These are phyloP conservation scores for Stereum hirsutum DNA, from an alignment of 1,284 basidiomycete species.

Conservation along the genomic window DNA sequence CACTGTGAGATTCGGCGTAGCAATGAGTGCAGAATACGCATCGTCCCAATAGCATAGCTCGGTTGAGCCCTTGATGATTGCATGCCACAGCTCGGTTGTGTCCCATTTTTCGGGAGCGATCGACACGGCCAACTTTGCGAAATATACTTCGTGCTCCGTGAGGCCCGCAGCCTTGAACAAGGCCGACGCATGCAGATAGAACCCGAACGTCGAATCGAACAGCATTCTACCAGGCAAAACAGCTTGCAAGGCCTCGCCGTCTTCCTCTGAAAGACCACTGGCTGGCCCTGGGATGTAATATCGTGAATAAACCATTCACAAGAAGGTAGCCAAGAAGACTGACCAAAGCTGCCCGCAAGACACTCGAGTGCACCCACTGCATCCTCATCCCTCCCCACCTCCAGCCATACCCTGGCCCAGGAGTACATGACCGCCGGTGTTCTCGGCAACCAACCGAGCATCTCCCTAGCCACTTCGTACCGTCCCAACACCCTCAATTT, in stretches of 20 bases:
- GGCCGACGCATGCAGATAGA: slow-evolving; percentile 70
- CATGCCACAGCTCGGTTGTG: slow-evolving; percentile 65
- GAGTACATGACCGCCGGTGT: slow-evolving; percentile 73
- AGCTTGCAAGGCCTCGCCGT: slow-evolving; percentile 48
- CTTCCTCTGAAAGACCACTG: slow-evolving; percentile 45
- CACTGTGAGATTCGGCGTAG: slow-evolving; percentile 68
- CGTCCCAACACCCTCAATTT: slow-evolving; percentile 60
- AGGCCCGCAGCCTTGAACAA: slow-evolving; percentile 58
- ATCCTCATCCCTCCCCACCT: slow-evolving; percentile 67
- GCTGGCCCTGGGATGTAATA: slow-evolving; percentile 34
- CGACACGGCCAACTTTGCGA: slow-evolving; percentile 74
- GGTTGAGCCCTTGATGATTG: slow-evolving; percentile 69
- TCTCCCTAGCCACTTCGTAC: slow-evolving; percentile 48
- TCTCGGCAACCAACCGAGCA: slow-evolving; percentile 67
- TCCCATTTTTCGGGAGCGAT: slow-evolving; percentile 44
- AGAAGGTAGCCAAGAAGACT: slow-evolving; percentile 17
- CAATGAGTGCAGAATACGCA: slow-evolving; percentile 74
- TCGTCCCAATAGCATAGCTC: slow-evolving; percentile 74
- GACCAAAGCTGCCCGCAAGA: slow-evolving; percentile 74
- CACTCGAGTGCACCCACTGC: slow-evolving; percentile 65
- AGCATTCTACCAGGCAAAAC: slow-evolving; percentile 53
- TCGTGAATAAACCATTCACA: slow-evolving; percentile 3
- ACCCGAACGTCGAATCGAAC: slow-evolving; percentile 57
- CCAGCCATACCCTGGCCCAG: slow-evolving; percentile 57
- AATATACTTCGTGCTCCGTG: slow-evolving; percentile 58